Percentiles rank a stretch among this genome's conserved stretches.
These are phyloP conservation scores for Candida tibetensis DNA, from an alignment of 805 yeast species.

Conservation along the genomic window DNA sequence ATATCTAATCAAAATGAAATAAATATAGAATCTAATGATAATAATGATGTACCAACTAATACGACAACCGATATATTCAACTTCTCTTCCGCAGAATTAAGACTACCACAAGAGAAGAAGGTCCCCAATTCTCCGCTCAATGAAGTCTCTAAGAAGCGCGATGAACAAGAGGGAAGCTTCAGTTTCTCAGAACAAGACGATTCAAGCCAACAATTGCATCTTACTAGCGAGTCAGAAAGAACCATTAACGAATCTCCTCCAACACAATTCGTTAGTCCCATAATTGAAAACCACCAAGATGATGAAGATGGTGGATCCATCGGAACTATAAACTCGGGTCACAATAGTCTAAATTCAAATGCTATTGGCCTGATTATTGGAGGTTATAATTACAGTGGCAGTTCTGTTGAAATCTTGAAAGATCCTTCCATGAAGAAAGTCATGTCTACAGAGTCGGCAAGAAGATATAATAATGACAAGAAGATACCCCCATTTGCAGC, in stretches of 20 bases:
- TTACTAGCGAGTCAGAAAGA: slow-evolving; percentile 12
- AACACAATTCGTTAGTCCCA: slow-evolving; percentile 15
- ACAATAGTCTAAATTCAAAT: slow-evolving; percentile 21
- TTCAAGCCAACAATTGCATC: slow-evolving; percentile 19
- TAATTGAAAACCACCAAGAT: slow-evolving; percentile 14
- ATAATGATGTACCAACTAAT: too few species aligned
- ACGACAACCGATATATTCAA: neutral
- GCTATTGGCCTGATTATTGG: slow-evolving; percentile 28
- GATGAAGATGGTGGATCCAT: slow-evolving; percentile 14
- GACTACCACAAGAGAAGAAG: too few species aligned
- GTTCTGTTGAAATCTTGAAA: slow-evolving; percentile 15
- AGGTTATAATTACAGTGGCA: slow-evolving; percentile 27
- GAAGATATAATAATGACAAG: neutral
- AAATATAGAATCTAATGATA: too few species aligned
- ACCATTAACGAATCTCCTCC: slow-evolving; percentile 5
- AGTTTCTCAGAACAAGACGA: slow-evolving; percentile 27
- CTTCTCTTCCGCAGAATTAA: neutral
- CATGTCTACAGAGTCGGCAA: slow-evolving; percentile 2
- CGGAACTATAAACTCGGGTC: slow-evolving; percentile 12
- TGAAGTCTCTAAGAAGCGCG: too few species aligned
- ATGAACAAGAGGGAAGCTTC: slow-evolving; percentile 7
- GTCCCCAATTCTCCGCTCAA: neutral
- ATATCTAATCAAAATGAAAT: too few species aligned
- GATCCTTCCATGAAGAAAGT: slow-evolving; percentile 1
- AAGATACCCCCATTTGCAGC: neutral